These are phyloP conservation scores for Clarireedia homoeocarpa DNA, from an alignment of 2,329 filamentous ascomycete genomes.

Conservation along the genomic window DNA sequence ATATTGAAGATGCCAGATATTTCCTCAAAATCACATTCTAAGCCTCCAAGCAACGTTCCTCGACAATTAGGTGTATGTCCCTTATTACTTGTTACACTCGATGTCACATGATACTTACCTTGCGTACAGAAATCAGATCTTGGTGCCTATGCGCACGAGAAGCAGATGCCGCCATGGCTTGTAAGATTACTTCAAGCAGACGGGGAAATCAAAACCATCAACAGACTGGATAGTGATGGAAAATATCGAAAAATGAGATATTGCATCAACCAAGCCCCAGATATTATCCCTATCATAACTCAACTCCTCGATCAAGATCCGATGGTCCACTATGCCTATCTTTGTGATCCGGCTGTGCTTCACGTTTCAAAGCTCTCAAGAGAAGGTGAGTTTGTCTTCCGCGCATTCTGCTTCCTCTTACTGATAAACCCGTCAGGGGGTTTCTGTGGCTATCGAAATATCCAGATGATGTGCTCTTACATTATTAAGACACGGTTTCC, in stretches of 20 bases:
- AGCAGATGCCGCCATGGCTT: conserved; percentile 66
- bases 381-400: conserved; percentile 50
- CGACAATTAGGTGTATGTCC: conserved; percentile 29
- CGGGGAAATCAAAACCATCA: conserved; percentile 46
- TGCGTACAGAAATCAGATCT: conserved; percentile 46
- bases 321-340: conserved; percentile 61
- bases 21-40: conserved; percentile 6
- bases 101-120: conserved; percentile 15
- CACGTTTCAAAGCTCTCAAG: conserved; percentile 76
- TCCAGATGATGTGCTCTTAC: conserved; percentile 83
- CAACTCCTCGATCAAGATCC: conserved; percentile 58
- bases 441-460: conserved; percentile 93
- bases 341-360: conserved; percentile 67
- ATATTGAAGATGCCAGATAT: conserved; percentile 28
- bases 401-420: background rate
- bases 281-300: conserved; percentile 54
- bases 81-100: background rate
- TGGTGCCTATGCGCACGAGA: conserved; percentile 65
- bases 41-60: conserved; percentile 5
- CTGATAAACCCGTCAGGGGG: conserved; percentile 45
- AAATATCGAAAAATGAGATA: conserved; percentile 34
- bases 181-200: conserved; percentile 51
- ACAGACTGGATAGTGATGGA: conserved; percentile 39
- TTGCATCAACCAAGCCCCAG: conserved; percentile 40
- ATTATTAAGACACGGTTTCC: conserved; percentile 51